phyloP scores from a whole-genome alignment of 352 stramenopile species.

The Globisporangium irregulare region DNA sequence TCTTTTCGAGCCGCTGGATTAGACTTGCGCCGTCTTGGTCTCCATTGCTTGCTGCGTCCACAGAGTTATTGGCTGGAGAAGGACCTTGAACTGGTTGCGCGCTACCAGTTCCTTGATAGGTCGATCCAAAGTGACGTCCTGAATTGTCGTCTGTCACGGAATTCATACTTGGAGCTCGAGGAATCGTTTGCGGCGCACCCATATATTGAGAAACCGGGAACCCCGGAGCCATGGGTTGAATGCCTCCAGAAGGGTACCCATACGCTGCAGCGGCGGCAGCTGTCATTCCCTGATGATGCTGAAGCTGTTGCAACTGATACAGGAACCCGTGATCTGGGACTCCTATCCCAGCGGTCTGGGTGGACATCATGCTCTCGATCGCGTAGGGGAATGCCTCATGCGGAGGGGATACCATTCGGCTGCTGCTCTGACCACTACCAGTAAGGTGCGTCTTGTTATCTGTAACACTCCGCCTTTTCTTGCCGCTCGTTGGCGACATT shows the following conservation, averaged over 20 bases:
- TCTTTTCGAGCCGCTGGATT: constrained; percentile 44
- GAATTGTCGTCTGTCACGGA: constrained; percentile 1
- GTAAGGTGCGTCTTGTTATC: constrained; percentile 5
- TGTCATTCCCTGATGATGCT: constrained; percentile 38
- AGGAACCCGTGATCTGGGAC: constrained; percentile 28
- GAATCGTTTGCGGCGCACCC: constrained; percentile 5
- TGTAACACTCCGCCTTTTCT: constrained; percentile 11
- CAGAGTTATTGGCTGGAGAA: no score
- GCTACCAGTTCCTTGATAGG: not conserved
- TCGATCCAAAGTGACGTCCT: not conserved
- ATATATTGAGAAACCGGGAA: constrained; percentile 18
- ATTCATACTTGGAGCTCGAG: constrained; percentile 11
- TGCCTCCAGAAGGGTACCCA: constrained; percentile 25
- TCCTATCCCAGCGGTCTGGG: constrained; percentile 1
- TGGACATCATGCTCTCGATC: constrained; percentile 14
- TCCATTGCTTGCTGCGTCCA: not conserved
- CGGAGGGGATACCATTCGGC: constrained; percentile 3
- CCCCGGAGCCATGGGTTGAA: constrained; percentile 18
- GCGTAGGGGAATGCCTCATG: constrained; percentile 6
- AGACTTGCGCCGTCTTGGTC: constrained; percentile 22
- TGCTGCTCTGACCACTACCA: constrained; percentile 12
- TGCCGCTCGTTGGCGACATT: constrained; percentile 25
- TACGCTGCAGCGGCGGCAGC: constrained; percentile 16
- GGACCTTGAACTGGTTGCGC: not conserved
- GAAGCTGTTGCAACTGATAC: constrained; percentile 51